phyloP scores from a whole-genome alignment of 2,329 filamentous ascomycete genomes.

The Dactylellina cionopaga region DNA sequence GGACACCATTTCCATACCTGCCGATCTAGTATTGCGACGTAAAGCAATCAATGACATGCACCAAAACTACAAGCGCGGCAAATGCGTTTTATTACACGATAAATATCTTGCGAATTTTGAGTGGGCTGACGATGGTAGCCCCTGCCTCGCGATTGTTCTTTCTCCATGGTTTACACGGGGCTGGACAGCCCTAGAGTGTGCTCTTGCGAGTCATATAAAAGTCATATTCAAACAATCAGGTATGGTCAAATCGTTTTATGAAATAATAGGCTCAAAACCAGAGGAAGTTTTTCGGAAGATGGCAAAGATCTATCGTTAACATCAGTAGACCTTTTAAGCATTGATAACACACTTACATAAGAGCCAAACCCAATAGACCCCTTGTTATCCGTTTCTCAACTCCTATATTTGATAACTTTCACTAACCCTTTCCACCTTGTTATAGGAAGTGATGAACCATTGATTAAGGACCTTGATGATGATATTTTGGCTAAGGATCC shows the following conservation, averaged over 20 bases:
- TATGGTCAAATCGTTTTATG: too few species aligned
- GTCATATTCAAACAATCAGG: constrained; percentile 35
- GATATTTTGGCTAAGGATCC: constrained; percentile 39
- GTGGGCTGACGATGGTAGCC: constrained; percentile 54
- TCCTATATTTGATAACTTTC: too few species aligned
- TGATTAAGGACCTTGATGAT: constrained; percentile 46
- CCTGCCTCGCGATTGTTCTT: constrained; percentile 55
- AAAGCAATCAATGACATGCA: constrained; percentile 57
- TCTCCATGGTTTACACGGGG: constrained; percentile 57
- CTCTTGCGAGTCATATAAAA: constrained; percentile 51
- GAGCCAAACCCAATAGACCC: too few species aligned
- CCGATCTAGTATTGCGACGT: constrained; percentile 32
- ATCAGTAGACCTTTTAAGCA: too few species aligned
- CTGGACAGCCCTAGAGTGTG: constrained; percentile 56
- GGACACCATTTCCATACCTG: constrained; percentile 58
- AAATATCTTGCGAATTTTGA: constrained; percentile 48
- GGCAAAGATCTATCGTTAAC: too few species aligned
- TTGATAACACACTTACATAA: too few species aligned
- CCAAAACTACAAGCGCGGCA: constrained; percentile 56
- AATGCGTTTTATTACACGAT: constrained; percentile 54
- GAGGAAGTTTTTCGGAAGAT: too few species aligned
- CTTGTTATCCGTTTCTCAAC: too few species aligned
- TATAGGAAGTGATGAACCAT: constrained; percentile 5
- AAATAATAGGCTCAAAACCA: too few species aligned
- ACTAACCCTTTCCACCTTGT: not conserved